A percentile compares a stretch with the other conserved stretches of the same genome.
Evolutionary conservation across 2,329 filamentous ascomycete genomes (phyloP).

Genomic region (Aureobasidium vineae): DNA sequence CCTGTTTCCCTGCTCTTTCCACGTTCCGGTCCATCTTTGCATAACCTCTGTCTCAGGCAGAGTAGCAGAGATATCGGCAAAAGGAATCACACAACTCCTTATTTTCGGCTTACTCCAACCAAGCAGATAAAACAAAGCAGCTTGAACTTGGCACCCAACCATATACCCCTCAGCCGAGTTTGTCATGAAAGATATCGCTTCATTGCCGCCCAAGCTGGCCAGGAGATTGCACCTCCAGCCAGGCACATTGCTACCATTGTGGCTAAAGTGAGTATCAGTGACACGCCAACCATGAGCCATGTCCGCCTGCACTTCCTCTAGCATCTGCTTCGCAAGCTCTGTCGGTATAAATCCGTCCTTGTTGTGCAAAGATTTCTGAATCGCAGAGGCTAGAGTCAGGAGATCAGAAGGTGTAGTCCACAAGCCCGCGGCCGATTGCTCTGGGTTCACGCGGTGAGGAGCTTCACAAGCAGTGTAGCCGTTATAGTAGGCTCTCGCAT

Average conservation of each 20-base stretch:
- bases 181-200: not conserved
- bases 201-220: not conserved
- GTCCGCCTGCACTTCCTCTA: conserved; percentile 25
- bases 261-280: not conserved
- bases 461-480: conserved; percentile 26
- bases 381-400: conserved; percentile 30
- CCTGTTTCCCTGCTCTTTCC: not conserved
- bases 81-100: not conserved
- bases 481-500: conserved; percentile 30
- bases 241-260: not conserved
- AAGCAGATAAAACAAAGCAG: not conserved
- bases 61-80: not conserved
- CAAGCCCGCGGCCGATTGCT: conserved; percentile 33
- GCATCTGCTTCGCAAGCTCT: conserved; percentile 31
- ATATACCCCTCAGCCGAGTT: not conserved
- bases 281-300: conserved; percentile 31
- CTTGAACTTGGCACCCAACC: not conserved
- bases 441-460: conserved; percentile 25
- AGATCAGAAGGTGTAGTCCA: conserved; percentile 35
- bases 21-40: not conserved
- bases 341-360: conserved; percentile 28
- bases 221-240: not conserved
- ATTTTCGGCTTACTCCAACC: not conserved
- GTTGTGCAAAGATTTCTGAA: conserved; percentile 30
- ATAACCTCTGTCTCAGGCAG: not conserved